Evolutionary conservation across 306 rosid genomes (phyloP).

Genomic region (Quercus alba): DNA sequence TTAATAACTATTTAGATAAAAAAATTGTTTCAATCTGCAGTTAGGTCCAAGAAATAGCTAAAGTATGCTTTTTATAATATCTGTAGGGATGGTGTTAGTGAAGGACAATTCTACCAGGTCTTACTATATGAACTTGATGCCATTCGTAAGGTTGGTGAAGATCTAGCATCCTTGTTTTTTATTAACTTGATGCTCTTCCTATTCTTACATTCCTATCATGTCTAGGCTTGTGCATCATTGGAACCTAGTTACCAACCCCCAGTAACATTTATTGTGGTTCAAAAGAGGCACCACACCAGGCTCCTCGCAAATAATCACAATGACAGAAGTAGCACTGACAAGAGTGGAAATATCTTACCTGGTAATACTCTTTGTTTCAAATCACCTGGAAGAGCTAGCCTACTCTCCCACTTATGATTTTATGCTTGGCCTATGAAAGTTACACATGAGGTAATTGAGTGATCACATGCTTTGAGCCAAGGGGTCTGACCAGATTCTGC

Average conservation of each 20-base stretch:
- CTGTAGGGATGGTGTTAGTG: conserved; percentile 67
- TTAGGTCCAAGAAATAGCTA: background rate
- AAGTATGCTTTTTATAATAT: background rate
- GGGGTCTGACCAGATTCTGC: background rate
- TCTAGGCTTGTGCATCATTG: conserved; percentile 75
- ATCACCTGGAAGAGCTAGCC: background rate
- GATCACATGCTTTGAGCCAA: background rate
- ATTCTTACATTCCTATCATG: conserved; percentile 9
- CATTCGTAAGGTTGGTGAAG: conserved; percentile 52
- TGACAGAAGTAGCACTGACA: conserved; percentile 52
- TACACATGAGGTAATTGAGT: background rate
- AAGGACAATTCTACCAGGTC: conserved; percentile 81
- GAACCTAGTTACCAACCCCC: conserved; percentile 83
- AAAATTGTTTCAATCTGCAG: background rate
- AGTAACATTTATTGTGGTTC: conserved; percentile 80
- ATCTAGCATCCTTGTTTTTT: background rate
- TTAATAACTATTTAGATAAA: background rate
- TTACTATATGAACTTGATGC: conserved; percentile 73
- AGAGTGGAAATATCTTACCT: conserved; percentile 74
- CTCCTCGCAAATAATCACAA: conserved; percentile 60
- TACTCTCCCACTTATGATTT: background rate
- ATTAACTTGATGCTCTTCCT: background rate
- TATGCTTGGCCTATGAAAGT: background rate
- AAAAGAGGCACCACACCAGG: conserved; percentile 75
- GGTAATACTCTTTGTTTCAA: conserved; percentile 31